Base-by-base conservation (phyloP, 176 grass and related monocot species). In the Areca catechu region DNA sequence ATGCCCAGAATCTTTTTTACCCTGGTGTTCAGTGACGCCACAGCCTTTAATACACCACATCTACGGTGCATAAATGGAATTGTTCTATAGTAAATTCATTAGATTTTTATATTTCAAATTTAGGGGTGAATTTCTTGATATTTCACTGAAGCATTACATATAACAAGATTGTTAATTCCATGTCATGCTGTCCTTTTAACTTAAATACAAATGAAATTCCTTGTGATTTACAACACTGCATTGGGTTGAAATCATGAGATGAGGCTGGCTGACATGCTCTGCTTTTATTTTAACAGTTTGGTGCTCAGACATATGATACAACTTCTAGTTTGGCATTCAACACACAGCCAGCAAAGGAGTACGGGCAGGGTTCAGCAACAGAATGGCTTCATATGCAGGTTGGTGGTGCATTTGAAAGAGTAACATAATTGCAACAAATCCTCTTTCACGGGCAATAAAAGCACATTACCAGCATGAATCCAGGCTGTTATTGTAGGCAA, bases 351-450 rank as follows among this genome's bases (percentile, higher is more conserved):
- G 37, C 70, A 43, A 62, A 50, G 50, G 70, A 72, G 19, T 70
- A 50, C 15, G 68, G 56, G n/a, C 47, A 71, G 47, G 55, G 34
- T 60, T 30, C 56, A 22, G 68, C 19, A 22, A 59, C 56, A 20
- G 53, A 50, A 27, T 71, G 68, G 56, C 68, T 71, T 60, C 68
- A 71, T 58, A 71, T 71, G 68, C 68, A 60, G 56, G 56, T 71
- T 7, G 56, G 68, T 16, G 48, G 68, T 28, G 56, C 34, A n/a
- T 57, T 71, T 19, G 56, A 60, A 59, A 60, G 56, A 50, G 68
- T 60, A 48, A 60, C 55, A 51, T 59, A 49, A 58, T 59, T 50
- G 43, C 15, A 50, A 27, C 34, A 50, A 51, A 20, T 9, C 15
- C 19, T 27, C 62, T 25, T 5, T 20, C 47, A 51, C 24, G 16